Conservation (phyloP, 371 early-diverging fungal species). For the Mucor velutinosus region DNA sequence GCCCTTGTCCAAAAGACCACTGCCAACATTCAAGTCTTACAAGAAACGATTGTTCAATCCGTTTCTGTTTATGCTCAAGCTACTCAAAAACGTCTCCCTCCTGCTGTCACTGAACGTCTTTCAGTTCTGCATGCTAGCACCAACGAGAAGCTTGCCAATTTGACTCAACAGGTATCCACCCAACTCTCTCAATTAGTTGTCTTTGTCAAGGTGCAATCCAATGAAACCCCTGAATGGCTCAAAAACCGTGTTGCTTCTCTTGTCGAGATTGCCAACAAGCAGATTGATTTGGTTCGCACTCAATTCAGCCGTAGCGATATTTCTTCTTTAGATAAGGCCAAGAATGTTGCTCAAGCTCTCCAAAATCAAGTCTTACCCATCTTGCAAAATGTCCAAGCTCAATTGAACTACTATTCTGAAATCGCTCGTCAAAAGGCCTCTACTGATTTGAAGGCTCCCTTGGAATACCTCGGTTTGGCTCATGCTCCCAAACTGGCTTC, state of each 20-base stretch:
- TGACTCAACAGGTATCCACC: slow-evolving; percentile 38
- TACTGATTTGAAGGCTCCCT: slow-evolving; percentile 31
- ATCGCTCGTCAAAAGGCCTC: slow-evolving; percentile 32
- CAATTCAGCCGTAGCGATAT: slow-evolving; percentile 55
- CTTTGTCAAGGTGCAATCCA: slow-evolving; percentile 51
- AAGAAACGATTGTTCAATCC: slow-evolving; percentile 32
- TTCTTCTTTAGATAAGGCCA: slow-evolving; percentile 56
- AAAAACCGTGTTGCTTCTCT: slow-evolving; percentile 53
- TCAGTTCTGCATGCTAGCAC: slow-evolving; percentile 22
- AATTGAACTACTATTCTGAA: slow-evolving; percentile 40
- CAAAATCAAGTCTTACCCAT: slow-evolving; percentile 64
- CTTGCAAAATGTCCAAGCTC: slow-evolving; percentile 51
- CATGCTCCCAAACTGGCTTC: slow-evolving; percentile 22
- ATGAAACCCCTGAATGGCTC: slow-evolving; percentile 53
- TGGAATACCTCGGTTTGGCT: slow-evolving; percentile 30
- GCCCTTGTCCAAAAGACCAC: slow-evolving; percentile 34
- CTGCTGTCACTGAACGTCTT: slow-evolving; percentile 32
- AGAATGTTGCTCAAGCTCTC: slow-evolving; percentile 53
- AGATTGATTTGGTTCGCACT: slow-evolving; percentile 48
- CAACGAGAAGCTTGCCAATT: slow-evolving; percentile 14
- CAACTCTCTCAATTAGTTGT: slow-evolving; percentile 27
- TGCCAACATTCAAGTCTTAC: slow-evolving; percentile 35
- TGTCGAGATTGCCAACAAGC: slow-evolving; percentile 54
- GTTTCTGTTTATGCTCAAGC: slow-evolving; percentile 35
- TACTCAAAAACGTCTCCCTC: slow-evolving; percentile 35